Evolutionary conservation across 768 basidiomycete genomes (phyloP).

Genomic region (Trametes villosa): DNA sequence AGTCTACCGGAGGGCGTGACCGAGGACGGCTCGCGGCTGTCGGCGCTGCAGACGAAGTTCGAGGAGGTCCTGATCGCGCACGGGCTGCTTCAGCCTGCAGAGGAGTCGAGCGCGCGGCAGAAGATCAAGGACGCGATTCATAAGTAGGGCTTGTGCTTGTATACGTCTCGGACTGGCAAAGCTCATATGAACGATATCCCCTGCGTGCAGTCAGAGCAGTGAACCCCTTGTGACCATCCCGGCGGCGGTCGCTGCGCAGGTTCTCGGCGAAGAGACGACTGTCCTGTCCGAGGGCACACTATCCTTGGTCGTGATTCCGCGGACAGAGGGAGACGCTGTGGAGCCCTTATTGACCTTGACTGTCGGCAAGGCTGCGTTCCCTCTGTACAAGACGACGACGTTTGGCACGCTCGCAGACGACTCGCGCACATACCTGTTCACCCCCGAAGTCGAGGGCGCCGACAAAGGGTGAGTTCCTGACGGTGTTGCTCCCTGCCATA

Average conservation of each 20-base stretch:
- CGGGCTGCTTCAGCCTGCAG: constrained; percentile 28
- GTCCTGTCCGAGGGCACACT: constrained; percentile 28
- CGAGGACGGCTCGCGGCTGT: constrained; percentile 18
- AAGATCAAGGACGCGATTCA: constrained; percentile 10
- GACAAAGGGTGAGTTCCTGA: constrained; percentile 8
- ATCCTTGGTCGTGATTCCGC: constrained; percentile 20
- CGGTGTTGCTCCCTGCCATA: neutral
- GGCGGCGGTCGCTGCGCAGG: constrained; percentile 22
- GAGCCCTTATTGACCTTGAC: constrained; percentile 23
- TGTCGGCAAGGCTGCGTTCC: constrained; percentile 24
- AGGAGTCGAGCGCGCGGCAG: constrained; percentile 26
- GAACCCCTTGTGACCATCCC: constrained; percentile 23
- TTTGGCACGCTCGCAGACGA: constrained; percentile 30
- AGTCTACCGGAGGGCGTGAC: constrained; percentile 24
- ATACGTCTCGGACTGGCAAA: neutral
- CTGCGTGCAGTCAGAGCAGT: neutral
- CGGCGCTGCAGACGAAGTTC: constrained; percentile 28
- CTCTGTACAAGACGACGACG: constrained; percentile 23
- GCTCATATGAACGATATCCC: neutral
- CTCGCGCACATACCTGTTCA: constrained; percentile 27
- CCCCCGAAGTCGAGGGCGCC: constrained; percentile 23
- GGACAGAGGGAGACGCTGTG: neutral
- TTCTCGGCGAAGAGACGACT: constrained; percentile 24
- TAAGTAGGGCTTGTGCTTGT: constrained; percentile 1
- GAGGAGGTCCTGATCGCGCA: constrained; percentile 31